A percentile compares a stretch with the other conserved stretches of the same genome.
phyloP scores from a whole-genome alignment of 305 asterid species.

The Solanum aculeatissimum region DNA sequence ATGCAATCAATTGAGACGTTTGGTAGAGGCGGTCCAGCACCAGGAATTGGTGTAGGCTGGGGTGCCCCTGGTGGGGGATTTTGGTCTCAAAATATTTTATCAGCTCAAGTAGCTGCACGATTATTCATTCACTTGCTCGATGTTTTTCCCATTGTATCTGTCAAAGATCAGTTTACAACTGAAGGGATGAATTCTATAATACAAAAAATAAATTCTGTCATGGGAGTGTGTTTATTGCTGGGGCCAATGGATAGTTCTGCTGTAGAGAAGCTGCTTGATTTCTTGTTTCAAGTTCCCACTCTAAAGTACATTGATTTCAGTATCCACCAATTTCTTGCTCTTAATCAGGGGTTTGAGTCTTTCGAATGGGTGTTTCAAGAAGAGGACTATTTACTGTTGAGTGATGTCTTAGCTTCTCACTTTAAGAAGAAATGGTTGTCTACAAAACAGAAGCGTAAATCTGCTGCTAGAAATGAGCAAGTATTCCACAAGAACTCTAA shows the following conservation, averaged over 20 bases:
- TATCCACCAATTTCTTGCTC: slow-evolving; percentile 35
- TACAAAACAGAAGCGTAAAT: slow-evolving; percentile 38
- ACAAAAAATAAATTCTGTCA: slow-evolving; percentile 44
- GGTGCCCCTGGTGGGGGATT: slow-evolving; percentile 91
- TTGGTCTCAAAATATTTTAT: slow-evolving; percentile 55
- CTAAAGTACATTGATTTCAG: slow-evolving; percentile 47
- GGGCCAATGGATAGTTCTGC: slow-evolving; percentile 46
- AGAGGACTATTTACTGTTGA: slow-evolving; percentile 41
- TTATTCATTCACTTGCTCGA: slow-evolving; percentile 50
- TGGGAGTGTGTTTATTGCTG: slow-evolving; percentile 43
- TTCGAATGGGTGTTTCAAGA: slow-evolving; percentile 56
- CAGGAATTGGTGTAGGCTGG: slow-evolving; percentile 97
- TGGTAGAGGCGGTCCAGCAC: slow-evolving; percentile 96
- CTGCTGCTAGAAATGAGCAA: slow-evolving; percentile 11
- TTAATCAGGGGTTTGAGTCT: slow-evolving; percentile 20
- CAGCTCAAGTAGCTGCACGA: slow-evolving; percentile 65
- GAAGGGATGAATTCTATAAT: slow-evolving; percentile 16
- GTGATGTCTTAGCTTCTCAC: slow-evolving; percentile 62
- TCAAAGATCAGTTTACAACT: slow-evolving; percentile 16
- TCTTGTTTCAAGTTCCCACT: slow-evolving; percentile 52
- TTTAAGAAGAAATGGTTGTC: slow-evolving; percentile 68
- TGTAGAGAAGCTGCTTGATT: slow-evolving; percentile 43
- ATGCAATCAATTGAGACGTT: slow-evolving; percentile 46
- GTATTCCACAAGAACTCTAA: slow-evolving; percentile 14
- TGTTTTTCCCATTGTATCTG: slow-evolving; percentile 12